Evolutionary conservation across 163 green algal genomes (phyloP), one percentile per base, ranked within the genome.

Genomic region (Dunaliella salina): DNA sequence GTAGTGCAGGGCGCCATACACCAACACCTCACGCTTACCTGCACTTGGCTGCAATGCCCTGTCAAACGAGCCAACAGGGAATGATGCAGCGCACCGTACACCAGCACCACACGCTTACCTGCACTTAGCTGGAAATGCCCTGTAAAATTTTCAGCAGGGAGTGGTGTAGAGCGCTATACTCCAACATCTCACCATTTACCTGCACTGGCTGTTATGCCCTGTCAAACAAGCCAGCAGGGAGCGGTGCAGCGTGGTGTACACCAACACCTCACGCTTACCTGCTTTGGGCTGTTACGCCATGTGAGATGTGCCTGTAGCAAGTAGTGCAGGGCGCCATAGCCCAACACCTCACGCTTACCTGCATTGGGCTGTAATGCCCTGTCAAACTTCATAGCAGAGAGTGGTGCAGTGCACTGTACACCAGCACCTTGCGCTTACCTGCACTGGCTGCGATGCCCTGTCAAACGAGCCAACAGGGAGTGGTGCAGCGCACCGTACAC

Each of bases 161-260:
- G n/a, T n/a, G n/a, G n/a, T n/a, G n/a, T n/a, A n/a, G n/a, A n/a
- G n/a, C n/a, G n/a, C n/a, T n/a, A n/a, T n/a, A n/a, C n/a, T n/a
- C n/a, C n/a, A n/a, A n/a, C n/a, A n/a, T n/a, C n/a, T n/a, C n/a
- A n/a, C n/a, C n/a, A n/a, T 18, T 26, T 18, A 69, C 57, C 18
- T 71, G 33, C 33, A 92, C 87, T 32, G 81, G 67, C 84, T 78
- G 50, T 87, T 89, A 84, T 92, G 89, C 5, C 88, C 89, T 34
- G 78, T 80, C 80, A 92, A 79, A 33, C 85, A n/a, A 18, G 87
- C 87, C 75, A 91, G 30, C 88, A 89, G 85, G 30, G 20, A 67
- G 80, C 85, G 81, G 81, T 87, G 59, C 32, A 92, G 83, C 24
- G 89, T n/a, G n/a, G n/a, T n/a, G 82, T 88, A 92, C 80, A 92